phyloP scores from a whole-genome alignment of 2,329 filamentous ascomycete genomes.

The Curvularia hawaiiensis region DNA sequence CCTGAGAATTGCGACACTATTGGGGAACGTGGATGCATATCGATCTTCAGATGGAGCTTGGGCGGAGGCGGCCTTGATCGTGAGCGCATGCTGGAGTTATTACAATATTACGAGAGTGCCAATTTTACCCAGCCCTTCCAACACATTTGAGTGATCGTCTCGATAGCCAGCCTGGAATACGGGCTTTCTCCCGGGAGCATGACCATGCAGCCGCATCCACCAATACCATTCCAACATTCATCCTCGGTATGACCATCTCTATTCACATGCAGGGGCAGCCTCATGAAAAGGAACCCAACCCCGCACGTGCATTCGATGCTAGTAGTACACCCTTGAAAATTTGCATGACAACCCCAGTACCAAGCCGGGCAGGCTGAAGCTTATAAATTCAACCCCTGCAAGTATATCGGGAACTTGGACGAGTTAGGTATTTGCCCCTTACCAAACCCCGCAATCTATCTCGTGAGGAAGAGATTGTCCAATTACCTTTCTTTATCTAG shows the following conservation, averaged over 20 bases:
- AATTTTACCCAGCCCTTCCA: constrained; percentile 18
- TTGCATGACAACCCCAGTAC: constrained; percentile 20
- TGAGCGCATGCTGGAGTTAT: constrained; percentile 45
- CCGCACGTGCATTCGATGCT: constrained; percentile 15
- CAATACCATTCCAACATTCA: constrained; percentile 7
- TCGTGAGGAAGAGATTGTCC: constrained; percentile 18
- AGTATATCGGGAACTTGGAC: constrained; percentile 16
- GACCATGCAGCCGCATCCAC: constrained; percentile 7
- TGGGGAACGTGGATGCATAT: constrained; percentile 42
- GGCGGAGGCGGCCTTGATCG: constrained; percentile 38
- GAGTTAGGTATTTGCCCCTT: constrained; percentile 18
- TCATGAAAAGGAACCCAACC: constrained; percentile 1
- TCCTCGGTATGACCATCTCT: constrained; percentile 20
- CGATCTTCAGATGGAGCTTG: constrained; percentile 40
- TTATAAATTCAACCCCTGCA: constrained; percentile 26
- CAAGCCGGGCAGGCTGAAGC: constrained; percentile 28
- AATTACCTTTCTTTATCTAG: constrained; percentile 6
- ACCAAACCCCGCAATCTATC: constrained; percentile 12
- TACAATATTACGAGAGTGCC: constrained; percentile 25
- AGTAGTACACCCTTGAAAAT: constrained; percentile 14
- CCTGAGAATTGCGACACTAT: constrained; percentile 42
- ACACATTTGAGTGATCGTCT: constrained; percentile 21
- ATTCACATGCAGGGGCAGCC: constrained; percentile 2
- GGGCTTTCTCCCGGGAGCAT: constrained; percentile 11
- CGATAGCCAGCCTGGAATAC: constrained; percentile 17